Conservation (phyloP, 441 rosid genomes). For the Erysimum pusillum region DNA sequence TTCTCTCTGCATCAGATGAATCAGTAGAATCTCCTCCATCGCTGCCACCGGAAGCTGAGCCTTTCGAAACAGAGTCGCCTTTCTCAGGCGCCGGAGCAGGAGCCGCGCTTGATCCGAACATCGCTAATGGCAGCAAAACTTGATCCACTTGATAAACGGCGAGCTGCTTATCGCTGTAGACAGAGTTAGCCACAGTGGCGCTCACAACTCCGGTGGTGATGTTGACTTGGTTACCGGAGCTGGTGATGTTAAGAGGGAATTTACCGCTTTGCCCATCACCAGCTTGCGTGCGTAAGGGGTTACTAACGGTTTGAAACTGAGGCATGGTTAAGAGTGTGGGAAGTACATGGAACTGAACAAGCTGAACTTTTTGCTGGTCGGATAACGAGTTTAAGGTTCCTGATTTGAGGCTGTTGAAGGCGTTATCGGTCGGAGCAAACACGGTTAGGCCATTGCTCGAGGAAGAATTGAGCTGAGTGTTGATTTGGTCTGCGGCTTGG, state of each 20-base stretch:
- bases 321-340: constrained; percentile 67
- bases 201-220: constrained; percentile 77
- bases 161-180: constrained; percentile 60
- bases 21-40: constrained; percentile 51
- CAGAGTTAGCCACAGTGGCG: constrained; percentile 72
- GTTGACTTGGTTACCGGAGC: constrained; percentile 86
- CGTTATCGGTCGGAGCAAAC: constrained; percentile 83
- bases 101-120: constrained; percentile 59
- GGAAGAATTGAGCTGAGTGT: constrained; percentile 76
- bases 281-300: constrained; percentile 89
- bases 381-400: constrained; percentile 75
- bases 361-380: constrained; percentile 78
- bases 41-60: constrained; percentile 54
- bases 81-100: constrained; percentile 57
- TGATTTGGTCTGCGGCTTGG: constrained; percentile 73
- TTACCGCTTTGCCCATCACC: constrained; percentile 65
- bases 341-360: constrained; percentile 83
- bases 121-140: constrained; percentile 73
- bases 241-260: constrained; percentile 78
- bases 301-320: constrained; percentile 85
- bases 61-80: constrained; percentile 58
- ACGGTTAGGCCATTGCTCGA: constrained; percentile 76
- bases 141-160: constrained; percentile 86
- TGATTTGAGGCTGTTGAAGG: constrained; percentile 69
- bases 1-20: constrained; percentile 54